phyloP scores from a whole-genome alignment of 371 early-diverging fungal genomes.

The Saksenaea oblongispora region DNA sequence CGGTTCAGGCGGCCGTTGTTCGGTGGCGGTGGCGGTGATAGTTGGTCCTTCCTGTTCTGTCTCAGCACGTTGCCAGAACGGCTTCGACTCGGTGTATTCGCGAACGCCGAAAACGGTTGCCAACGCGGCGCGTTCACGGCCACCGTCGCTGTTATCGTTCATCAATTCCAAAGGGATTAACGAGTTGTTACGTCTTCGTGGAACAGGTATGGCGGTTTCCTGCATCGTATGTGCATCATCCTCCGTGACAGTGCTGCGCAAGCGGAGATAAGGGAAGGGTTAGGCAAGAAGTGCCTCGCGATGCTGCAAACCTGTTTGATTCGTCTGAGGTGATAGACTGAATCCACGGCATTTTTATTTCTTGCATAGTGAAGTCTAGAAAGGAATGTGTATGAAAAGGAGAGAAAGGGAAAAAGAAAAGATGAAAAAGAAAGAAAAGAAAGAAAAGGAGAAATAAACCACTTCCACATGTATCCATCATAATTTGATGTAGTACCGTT shows the following conservation, averaged over 20 bases:
- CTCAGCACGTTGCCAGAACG: conserved; percentile 43
- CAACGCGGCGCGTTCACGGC: conserved; percentile 45
- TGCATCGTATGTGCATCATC: conserved; percentile 9
- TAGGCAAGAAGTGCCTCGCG: neutral
- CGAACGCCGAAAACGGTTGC: conserved; percentile 54
- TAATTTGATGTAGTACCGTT: conserved; percentile 5
- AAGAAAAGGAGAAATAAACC: neutral
- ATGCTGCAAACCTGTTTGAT: neutral
- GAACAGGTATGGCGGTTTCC: conserved; percentile 28
- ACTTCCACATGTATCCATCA: neutral
- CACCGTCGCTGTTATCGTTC: conserved; percentile 41
- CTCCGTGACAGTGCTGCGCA: neutral
- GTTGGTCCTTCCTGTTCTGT: conserved; percentile 1
- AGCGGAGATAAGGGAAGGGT: conserved; percentile 1
- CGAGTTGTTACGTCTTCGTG: conserved; percentile 42
- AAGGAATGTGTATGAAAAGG: neutral
- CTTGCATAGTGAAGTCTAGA: neutral
- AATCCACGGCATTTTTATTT: neutral
- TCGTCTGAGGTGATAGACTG: neutral
- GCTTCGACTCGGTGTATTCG: conserved; percentile 47
- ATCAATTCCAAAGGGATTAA: conserved; percentile 40
- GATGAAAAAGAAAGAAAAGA: neutral
- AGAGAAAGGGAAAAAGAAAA: neutral
- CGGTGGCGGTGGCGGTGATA: neutral
- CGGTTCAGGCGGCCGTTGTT: conserved; percentile 8